Base-by-base conservation (phyloP, 208 protist species). In the Naegleria gruberi region DNA sequence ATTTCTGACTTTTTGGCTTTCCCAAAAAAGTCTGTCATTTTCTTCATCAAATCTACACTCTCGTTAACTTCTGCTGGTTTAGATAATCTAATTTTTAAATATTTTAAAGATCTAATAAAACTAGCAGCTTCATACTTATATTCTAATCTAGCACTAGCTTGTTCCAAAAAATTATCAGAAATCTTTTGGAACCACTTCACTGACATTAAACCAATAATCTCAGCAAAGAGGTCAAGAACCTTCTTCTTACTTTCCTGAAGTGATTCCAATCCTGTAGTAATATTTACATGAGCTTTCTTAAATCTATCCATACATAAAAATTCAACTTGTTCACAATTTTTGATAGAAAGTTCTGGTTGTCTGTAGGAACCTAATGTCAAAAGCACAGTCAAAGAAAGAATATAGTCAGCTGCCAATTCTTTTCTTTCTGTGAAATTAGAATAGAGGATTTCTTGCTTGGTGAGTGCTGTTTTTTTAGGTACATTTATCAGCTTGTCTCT, bases 331-430 rank as follows among this genome's bases (percentile, higher is more conserved):
- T 87, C 83, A 37, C 8, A 87, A 34, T 87, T 87, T 40, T 87
- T 87, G 7, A 55, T 10, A 12, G 83, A 55, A 40, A 87, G 43
- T 55, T 87, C 83, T 55, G 83, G 43, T 40, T 87, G 83, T 15
- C 34, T 30, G 30, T 57, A 47, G 15, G 43, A 55, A 41, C 83
- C 83, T 15, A 87, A 41, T 5, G n/a, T 23, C 26, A 87, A 41
- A 19, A 87, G n/a, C 23, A 87, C 34, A 41, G 83, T 55, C 23
- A 87, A 40, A 55, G 17, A 41, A 41, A 87, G 40, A n/a, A 87
- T 55, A 19, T 55, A 87, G n/a, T 87, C 83, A 19, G 83, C 43
- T 41, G 83, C 83, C 26, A 87, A n/a, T n/a, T 87, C 83, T 55
- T 87, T 87, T 46, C 83, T 46, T 55, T 87, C 83, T 45, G 12